Conservation (phyloP, 2,329 filamentous ascomycete genomes). For the Leptographium wingfieldii region DNA sequence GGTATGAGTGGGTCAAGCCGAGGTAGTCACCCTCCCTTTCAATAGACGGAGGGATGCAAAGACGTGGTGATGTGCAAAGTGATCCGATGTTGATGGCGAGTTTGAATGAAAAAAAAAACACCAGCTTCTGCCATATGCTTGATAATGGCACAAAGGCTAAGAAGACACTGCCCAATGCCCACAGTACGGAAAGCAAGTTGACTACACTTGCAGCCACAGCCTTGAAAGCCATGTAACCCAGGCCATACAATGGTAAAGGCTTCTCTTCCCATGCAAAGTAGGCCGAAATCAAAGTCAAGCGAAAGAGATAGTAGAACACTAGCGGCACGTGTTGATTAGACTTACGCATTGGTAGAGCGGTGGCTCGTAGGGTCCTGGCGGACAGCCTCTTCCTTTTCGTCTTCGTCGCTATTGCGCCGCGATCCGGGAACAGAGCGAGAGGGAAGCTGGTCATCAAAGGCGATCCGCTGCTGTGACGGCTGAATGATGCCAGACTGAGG, state of each 20-base stretch:
- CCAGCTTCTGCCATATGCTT: not conserved
- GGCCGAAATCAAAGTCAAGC: not conserved
- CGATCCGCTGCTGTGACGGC: constrained; percentile 27
- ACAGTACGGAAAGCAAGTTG: not conserved
- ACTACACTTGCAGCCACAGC: not conserved
- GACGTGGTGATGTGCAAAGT: not conserved
- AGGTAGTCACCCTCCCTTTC: not conserved
- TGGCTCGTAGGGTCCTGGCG: constrained; percentile 58
- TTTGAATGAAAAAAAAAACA: not conserved
- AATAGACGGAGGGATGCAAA: not conserved
- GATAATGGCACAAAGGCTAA: not conserved
- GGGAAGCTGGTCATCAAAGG: constrained; percentile 53
- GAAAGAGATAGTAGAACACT: no score
- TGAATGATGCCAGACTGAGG: constrained; percentile 54
- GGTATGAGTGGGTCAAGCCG: not conserved
- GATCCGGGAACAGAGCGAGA: constrained; percentile 80
- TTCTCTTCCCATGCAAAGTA: not conserved
- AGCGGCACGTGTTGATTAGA: constrained; percentile 19
- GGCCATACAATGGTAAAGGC: not conserved
- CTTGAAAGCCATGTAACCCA: not conserved
- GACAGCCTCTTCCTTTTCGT: constrained; percentile 69
- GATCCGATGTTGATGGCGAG: not conserved
- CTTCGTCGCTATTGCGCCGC: constrained; percentile 80
- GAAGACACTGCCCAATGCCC: not conserved
- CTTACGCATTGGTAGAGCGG: constrained; percentile 67